Percentiles rank a stretch among this genome's conserved stretches.
These are phyloP conservation scores for Anaeromyces robustus DNA, from an alignment of 192 early-diverging fungal genomes.

Conservation along the genomic window DNA sequence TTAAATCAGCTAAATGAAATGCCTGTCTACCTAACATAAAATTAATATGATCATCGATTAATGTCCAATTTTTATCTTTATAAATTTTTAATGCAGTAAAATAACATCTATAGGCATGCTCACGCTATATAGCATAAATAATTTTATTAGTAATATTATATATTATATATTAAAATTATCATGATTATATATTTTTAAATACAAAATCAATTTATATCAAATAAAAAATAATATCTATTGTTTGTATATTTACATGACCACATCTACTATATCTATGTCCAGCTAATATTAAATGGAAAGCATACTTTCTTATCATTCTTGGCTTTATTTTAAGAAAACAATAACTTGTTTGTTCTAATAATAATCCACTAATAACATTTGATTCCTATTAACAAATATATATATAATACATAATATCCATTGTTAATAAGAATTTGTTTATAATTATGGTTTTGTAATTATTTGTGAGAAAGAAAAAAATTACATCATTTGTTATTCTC, in stretches of 20 bases:
- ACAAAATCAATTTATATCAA: too few relatives aligned
- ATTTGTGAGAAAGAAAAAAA: too few relatives aligned
- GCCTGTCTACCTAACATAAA: conserved; percentile 73
- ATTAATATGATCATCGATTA: conserved; percentile 79
- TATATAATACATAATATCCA: too few relatives aligned
- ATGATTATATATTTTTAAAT: too few relatives aligned
- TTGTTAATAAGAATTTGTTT: too few relatives aligned
- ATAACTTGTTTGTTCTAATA: conserved; percentile 81
- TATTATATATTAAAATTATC: too few relatives aligned
- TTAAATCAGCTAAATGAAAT: conserved; percentile 54
- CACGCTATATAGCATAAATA: conserved; percentile 16
- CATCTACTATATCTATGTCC: conserved; percentile 66
- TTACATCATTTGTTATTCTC: conserved; percentile 57
- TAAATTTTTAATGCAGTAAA: conserved; percentile 39
- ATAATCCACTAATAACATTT: conserved; percentile 56
- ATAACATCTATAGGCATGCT: conserved; percentile 69
- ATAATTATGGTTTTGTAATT: too few relatives aligned
- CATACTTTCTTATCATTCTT: conserved; percentile 68
- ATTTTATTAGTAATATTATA: too few relatives aligned
- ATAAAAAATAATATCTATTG: too few relatives aligned
- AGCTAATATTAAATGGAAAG: conserved; percentile 78
- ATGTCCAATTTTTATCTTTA: conserved; percentile 41
- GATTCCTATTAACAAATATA: conserved; percentile 32
- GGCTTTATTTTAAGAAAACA: conserved; percentile 45
- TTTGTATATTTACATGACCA: conserved; percentile 34